Evolutionary conservation across 768 basidiomycete genomes (phyloP), one percentile per base, ranked within the genome.

Genomic region (Leccinum variicolor): DNA sequence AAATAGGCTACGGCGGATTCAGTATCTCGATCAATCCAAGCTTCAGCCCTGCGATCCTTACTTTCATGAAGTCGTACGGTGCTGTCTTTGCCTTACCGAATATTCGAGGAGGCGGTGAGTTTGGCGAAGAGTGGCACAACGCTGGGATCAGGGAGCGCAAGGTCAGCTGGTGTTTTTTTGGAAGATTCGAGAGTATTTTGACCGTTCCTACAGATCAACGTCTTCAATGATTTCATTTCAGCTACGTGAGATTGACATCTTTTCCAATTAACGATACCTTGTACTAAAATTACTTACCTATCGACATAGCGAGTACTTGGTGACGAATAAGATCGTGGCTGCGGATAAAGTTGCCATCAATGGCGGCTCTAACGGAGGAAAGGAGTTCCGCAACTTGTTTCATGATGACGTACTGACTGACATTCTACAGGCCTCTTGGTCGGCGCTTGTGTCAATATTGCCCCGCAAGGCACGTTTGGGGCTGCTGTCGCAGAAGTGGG

Each of bases 51-150:
- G 73, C 82, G 4, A 81, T 89, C 53, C 77, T 94, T 43, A 91
- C 89, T 0, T 88, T 89, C 72, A 73, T 90, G 57, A 82, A 89
- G 70, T 77, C 76, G 41, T 93, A 89, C 64, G 82, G 86, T 9
- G 86, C 82, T 7, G 73, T 91, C 29, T 77, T 85, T 29, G 90
- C 87, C 4, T 66, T 79, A 33, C 76, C 80, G 21, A 83, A 78
- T 61, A 84, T 86, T 58, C 77, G 87, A 53, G 87, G 87, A 10
- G 91, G 91, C 4, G 80, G 81, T 2, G 89, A 91, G 66, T 92
- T 91, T 60, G 91, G 92, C 14, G 87, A 92, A 64, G 81, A 84
- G n/a, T 94, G 92, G 92, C 90, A 93, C 68, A 65, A 79, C 43
- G 88, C 80, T 23, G 92, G 89, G 2, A 85, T 77, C 28, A 78